Percentiles rank a stretch among this genome's conserved stretches.
Evolutionary conservation across 495 filamentous ascomycete species (phyloP).

Genomic region (Penicillium dipodomyicola): DNA sequence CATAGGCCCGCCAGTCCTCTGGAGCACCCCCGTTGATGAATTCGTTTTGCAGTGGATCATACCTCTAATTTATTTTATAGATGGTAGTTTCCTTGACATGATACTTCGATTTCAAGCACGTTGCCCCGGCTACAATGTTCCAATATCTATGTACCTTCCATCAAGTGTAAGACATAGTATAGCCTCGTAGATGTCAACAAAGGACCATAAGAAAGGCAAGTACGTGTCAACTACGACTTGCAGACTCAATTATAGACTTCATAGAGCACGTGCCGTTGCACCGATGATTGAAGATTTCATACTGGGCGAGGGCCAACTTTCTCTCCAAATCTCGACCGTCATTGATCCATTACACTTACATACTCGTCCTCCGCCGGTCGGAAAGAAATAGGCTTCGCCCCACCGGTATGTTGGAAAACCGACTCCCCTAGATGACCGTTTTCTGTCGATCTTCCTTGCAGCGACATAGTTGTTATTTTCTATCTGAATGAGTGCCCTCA

Average conservation of each 20-base stretch:
- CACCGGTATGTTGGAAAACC: constrained; percentile 10
- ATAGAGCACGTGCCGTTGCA: constrained; percentile 11
- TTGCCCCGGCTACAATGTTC: neutral
- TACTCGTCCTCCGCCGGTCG: constrained; percentile 10
- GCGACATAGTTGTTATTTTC: neutral
- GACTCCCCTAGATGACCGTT: neutral
- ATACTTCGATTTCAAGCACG: neutral
- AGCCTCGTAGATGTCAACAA: neutral
- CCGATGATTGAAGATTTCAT: constrained; percentile 13
- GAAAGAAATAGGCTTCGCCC: constrained; percentile 13
- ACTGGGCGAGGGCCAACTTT: constrained; percentile 5
- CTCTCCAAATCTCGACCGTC: constrained; percentile 18
- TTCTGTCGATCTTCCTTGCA: neutral
- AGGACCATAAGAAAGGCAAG: neutral
- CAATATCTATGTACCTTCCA: constrained; percentile 5
- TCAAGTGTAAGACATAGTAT: neutral
- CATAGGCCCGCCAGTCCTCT: no score
- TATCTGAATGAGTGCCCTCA: constrained; percentile 18
- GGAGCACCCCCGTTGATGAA: no score
- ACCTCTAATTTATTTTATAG: neutral
- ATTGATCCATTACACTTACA: constrained; percentile 33
- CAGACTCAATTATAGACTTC: neutral
- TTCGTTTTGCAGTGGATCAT: no score
- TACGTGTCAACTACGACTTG: constrained; percentile 9
- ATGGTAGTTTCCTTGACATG: neutral